Evolutionary conservation across 768 basidiomycete genomes (phyloP), one percentile per base, ranked within the genome.

Genomic region (Phlebiopsis gigantea): DNA sequence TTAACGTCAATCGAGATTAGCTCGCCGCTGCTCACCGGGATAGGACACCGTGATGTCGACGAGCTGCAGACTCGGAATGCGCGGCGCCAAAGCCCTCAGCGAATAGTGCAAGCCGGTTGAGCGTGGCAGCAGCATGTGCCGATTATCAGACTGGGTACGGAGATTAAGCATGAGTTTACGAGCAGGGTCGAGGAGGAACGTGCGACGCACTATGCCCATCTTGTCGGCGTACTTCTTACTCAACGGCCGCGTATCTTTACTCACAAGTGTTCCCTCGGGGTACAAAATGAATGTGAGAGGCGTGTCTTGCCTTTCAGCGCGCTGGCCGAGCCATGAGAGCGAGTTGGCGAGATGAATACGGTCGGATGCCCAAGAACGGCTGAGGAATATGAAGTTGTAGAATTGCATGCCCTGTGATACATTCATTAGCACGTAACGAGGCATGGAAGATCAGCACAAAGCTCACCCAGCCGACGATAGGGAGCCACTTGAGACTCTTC

Each of bases 241-340:
- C 62, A 88, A 77, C 0, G 92, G 93, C 46, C 92, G 72, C 4
- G 95, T 98, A 59, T 93, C 77, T 60, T 82, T 79, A 69, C 91
- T 93, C 14, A 95, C 88, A 25, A 98, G 85, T 4, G 96, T 98
- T 28, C 97, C 97, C 69, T 99, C 97, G 0, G 97, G 97, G 69
- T 95, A 98, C 46, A 98, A 78, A 55, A 98, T 76, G 63, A 96
- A 83, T 59, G 87, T 85, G 43, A 97, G 75, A 0, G 92, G 88
- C 24, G 77, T 82, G 60, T 87, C 79, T 65, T 83, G 77, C 50
- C 78, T 71, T 65, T 88, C 81, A n/a, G 88, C 85, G 29, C 79
- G 78, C 51, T 76, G 77, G 1, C 87, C 93, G 14, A 96, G 75
- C 43, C 80, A 75, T 0, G 85, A 81, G 21, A 97, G 79, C 56